These are phyloP conservation scores for Calonectria ilicicola DNA, from an alignment of 2,329 filamentous ascomycete genomes.

Conservation along the genomic window DNA sequence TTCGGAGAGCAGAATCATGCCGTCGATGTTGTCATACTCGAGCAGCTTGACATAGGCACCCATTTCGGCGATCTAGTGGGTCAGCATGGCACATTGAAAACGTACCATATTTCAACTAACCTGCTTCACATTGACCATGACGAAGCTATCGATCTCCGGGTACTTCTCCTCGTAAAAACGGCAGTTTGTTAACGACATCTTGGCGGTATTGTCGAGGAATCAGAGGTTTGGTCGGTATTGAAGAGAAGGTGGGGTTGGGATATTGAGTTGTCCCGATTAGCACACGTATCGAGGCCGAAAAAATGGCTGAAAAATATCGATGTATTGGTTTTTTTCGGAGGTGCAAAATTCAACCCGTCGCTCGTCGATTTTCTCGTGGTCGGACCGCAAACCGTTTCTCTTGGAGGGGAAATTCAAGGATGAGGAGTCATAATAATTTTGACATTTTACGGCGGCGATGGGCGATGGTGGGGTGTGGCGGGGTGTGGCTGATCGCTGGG, in stretches of 20 bases:
- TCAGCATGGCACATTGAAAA: slow-evolving; percentile 33
- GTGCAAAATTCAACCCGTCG: slow-evolving; percentile 17
- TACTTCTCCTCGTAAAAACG: slow-evolving; percentile 98
- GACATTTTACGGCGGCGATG: slow-evolving; percentile 53
- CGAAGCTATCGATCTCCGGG: slow-evolving; percentile 96
- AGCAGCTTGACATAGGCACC: slow-evolving; percentile 99
- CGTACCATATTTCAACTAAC: slow-evolving; percentile 58
- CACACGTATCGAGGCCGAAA: slow-evolving; percentile 33
- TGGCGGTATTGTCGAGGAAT: slow-evolving; percentile 61
- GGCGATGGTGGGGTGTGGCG: slow-evolving; percentile 56
- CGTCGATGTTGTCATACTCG: slow-evolving; percentile 99
- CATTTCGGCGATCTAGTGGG: slow-evolving; percentile 93
- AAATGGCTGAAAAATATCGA: slow-evolving; percentile 28
- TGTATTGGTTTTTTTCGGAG: slow-evolving; percentile 7
- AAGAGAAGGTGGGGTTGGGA: slow-evolving; percentile 47
- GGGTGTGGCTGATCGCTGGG: slow-evolving; percentile 49
- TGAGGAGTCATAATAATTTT: slow-evolving; percentile 60
- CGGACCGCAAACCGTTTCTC: slow-evolving; percentile 40
- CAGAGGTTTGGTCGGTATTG: slow-evolving; percentile 37
- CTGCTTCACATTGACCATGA: slow-evolving; percentile 99
- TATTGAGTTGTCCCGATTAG: slow-evolving; percentile 40
- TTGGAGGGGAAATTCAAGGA: slow-evolving; percentile 35
- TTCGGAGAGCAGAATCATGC: slow-evolving; percentile 99
- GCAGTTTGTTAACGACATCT: slow-evolving; percentile 95
- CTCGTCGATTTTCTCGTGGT: slow-evolving; percentile 31